A percentile compares a stretch with the other conserved stretches of the same genome.
Evolutionary conservation across 2,329 filamentous ascomycete genomes (phyloP).

Genomic region (Diaporthe amygdali): DNA sequence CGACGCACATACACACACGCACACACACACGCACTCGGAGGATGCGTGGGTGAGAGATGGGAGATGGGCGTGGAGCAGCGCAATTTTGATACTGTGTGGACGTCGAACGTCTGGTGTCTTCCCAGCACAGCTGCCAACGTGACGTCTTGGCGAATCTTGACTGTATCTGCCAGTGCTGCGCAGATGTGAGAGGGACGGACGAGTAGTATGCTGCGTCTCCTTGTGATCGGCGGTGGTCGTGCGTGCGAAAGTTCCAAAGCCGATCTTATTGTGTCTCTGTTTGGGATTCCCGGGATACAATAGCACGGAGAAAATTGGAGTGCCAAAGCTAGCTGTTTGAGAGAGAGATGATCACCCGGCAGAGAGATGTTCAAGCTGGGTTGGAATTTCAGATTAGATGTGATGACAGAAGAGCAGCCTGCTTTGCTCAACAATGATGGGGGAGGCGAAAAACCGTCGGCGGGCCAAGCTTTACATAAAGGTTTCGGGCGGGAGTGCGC

Average conservation of each 20-base stretch:
- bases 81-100: not conserved
- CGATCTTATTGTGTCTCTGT: conserved; percentile 1
- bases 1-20: not conserved
- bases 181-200: conserved; percentile 9
- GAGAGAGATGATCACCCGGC: not conserved
- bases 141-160: conserved; percentile 2
- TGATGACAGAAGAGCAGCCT: not conserved
- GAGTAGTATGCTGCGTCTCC: not conserved
- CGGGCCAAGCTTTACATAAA: conserved; percentile 23
- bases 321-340: conserved; percentile 1
- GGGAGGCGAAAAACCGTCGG: not conserved
- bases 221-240: conserved; percentile 18
- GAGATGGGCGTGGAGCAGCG: not conserved
- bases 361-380: not conserved
- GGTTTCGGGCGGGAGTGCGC: conserved; percentile 2
- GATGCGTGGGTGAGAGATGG: too few species aligned
- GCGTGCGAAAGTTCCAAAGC: conserved; percentile 17
- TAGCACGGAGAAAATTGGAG: conserved; percentile 13
- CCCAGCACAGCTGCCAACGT: not conserved
- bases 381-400: not conserved
- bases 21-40: too few species aligned
- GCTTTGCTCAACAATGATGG: not conserved
- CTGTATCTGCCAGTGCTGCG: conserved; percentile 6
- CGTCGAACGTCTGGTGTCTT: not conserved
- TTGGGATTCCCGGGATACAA: not conserved